Evolutionary conservation across 352 stramenopile genomes (phyloP).

Genomic region (Globisporangium abappressorium): DNA sequence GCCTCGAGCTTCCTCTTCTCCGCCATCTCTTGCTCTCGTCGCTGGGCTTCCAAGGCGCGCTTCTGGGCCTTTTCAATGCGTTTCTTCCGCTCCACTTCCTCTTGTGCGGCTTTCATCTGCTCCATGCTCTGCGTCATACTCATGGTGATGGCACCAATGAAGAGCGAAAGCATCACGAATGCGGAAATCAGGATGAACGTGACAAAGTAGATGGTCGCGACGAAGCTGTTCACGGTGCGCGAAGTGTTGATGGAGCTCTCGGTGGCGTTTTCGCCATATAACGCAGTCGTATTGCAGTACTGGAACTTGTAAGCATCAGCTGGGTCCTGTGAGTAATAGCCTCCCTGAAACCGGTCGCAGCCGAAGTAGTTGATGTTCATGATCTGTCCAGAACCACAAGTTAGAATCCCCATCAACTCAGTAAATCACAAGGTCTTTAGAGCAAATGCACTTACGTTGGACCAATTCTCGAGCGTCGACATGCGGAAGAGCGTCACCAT

Average conservation of each 20-base stretch:
- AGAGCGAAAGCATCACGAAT: constrained; percentile 89
- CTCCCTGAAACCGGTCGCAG: constrained; percentile 59
- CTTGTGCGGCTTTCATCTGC: constrained; percentile 73
- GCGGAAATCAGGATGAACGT: constrained; percentile 87
- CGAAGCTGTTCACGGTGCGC: constrained; percentile 48
- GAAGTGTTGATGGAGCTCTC: constrained; percentile 29
- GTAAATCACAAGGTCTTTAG: neutral
- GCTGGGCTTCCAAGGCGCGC: constrained; percentile 48
- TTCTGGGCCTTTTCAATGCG: constrained; percentile 56
- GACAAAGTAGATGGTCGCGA: constrained; percentile 76
- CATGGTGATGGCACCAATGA: constrained; percentile 90
- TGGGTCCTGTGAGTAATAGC: constrained; percentile 59
- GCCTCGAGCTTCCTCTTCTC: constrained; percentile 33
- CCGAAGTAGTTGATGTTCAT: constrained; percentile 86
- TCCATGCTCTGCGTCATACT: constrained; percentile 90
- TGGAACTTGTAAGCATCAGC: constrained; percentile 34
- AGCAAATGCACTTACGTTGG: constrained; percentile 38
- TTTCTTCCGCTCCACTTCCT: constrained; percentile 62
- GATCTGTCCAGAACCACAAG: constrained; percentile 29
- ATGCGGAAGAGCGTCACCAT: constrained; percentile 85
- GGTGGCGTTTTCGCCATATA: constrained; percentile 54
- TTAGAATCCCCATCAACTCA: neutral
- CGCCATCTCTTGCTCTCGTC: constrained; percentile 34
- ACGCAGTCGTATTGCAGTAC: constrained; percentile 58
- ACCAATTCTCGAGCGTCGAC: constrained; percentile 82